Evolutionary conservation across 805 yeast genomes (phyloP).

Genomic region (Spathaspora arborariae): DNA sequence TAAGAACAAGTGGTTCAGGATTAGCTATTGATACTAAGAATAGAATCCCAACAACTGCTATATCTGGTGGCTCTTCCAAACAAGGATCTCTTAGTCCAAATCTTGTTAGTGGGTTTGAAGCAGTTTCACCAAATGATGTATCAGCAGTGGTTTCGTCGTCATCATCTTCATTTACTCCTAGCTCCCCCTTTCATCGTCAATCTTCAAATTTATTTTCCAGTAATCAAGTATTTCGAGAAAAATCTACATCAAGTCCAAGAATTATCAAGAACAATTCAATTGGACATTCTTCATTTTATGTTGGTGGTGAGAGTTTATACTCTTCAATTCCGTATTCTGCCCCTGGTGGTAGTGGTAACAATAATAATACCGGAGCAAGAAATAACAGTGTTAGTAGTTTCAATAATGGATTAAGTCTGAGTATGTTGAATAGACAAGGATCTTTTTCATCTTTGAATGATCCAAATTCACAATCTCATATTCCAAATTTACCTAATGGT

Average conservation of each 20-base stretch:
- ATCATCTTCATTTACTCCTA: slow-evolving; percentile 5
- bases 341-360: slow-evolving; percentile 64
- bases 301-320: slow-evolving; percentile 44
- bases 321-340: slow-evolving; percentile 67
- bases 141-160: background rate
- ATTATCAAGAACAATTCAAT: slow-evolving; percentile 35
- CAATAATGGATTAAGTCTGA: slow-evolving; percentile 37
- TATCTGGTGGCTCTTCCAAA: background rate
- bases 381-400: slow-evolving; percentile 13
- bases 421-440: slow-evolving; percentile 6
- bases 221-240: slow-evolving; percentile 12
- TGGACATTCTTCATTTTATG: slow-evolving; percentile 36
- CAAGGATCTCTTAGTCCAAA: background rate
- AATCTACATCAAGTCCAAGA: slow-evolving; percentile 36
- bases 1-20: slow-evolving; percentile 1
- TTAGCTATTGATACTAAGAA: background rate
- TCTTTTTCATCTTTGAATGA: slow-evolving; percentile 6
- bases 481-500: slow-evolving; percentile 54
- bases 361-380: no score
- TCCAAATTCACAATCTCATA: slow-evolving; percentile 19
- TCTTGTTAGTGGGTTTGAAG: background rate
- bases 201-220: slow-evolving; percentile 6
- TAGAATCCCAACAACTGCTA: background rate
- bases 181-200: slow-evolving; percentile 4
- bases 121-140: background rate